Conservation (phyloP, 1,284 basidiomycete genomes). For the Ganoderma lucidum region DNA sequence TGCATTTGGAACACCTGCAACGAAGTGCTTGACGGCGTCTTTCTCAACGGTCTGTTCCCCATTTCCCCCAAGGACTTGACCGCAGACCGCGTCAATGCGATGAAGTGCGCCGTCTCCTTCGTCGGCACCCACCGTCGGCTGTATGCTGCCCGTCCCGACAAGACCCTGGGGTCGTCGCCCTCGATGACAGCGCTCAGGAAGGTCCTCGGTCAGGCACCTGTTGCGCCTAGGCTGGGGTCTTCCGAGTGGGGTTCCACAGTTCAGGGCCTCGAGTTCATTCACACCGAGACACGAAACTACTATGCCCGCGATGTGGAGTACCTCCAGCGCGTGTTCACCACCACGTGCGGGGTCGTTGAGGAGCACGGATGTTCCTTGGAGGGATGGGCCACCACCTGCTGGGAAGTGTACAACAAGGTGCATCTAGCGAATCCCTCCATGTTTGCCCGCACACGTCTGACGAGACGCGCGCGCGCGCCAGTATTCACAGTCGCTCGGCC, state of each 20-base stretch:
- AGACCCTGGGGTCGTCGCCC: neutral
- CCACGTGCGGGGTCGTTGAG: neutral
- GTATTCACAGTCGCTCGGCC: neutral
- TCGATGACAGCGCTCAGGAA: neutral
- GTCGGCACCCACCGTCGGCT: no score
- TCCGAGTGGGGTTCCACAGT: neutral
- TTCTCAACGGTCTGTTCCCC: no score
- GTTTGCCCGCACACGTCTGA: neutral
- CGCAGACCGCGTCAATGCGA: no score
- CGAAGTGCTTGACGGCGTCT: no score
- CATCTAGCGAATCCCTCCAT: neutral
- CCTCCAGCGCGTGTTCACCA: neutral
- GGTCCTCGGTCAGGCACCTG: neutral
- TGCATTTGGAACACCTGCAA: no score
- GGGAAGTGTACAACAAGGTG: constrained; percentile 18
- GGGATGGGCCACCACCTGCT: constrained; percentile 9
- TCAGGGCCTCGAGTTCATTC: neutral
- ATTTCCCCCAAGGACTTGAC: no score
- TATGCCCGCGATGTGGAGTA: constrained; percentile 9
- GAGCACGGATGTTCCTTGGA: neutral
- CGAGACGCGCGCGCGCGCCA: neutral
- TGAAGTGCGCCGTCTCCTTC: no score
- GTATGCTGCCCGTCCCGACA: neutral
- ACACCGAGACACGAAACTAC: neutral
- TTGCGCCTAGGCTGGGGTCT: neutral